Percentiles rank a stretch among this genome's conserved stretches.
phyloP scores from a whole-genome alignment of 805 yeast species.

The Grigorovia jiainica region DNA sequence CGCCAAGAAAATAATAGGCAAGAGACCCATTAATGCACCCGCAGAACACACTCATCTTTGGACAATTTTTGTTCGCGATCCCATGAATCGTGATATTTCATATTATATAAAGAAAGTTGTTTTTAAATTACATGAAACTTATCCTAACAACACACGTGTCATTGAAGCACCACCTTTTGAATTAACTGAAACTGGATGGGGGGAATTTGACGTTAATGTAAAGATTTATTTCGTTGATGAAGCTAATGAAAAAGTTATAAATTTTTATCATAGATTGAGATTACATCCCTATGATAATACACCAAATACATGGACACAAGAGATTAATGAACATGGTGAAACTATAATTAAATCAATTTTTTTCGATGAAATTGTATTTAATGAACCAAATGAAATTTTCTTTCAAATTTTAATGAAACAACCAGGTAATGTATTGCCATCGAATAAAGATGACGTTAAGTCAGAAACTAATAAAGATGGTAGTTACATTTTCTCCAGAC shows the following conservation, averaged over 20 bases:
- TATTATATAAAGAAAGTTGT: constrained; percentile 82
- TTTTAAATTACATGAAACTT: constrained; percentile 92
- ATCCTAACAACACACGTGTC: constrained; percentile 75
- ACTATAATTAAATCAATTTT: constrained; percentile 45
- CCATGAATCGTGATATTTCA: constrained; percentile 68
- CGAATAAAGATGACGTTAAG: constrained; percentile 15
- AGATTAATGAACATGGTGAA: constrained; percentile 7
- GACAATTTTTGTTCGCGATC: constrained; percentile 86
- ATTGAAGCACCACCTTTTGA: constrained; percentile 88
- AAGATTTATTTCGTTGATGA: constrained; percentile 81
- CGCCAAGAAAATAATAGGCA: constrained; percentile 56
- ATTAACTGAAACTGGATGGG: constrained; percentile 98
- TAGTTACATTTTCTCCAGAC: constrained; percentile 35
- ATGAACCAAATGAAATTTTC: constrained; percentile 87
- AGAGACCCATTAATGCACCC: constrained; percentile 55
- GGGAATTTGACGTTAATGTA: constrained; percentile 89
- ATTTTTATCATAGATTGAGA: constrained; percentile 79
- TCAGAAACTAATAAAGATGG: constrained; percentile 19
- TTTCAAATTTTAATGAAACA: constrained; percentile 65
- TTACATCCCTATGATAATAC: constrained; percentile 66
- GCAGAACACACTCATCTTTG: constrained; percentile 89
- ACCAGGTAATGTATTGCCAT: constrained; percentile 47
- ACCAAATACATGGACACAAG: constrained; percentile 14
- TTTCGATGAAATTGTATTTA: constrained; percentile 88
- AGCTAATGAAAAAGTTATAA: constrained; percentile 78